phyloP scores from a whole-genome alignment of 805 yeast genomes.

The Candida sphagnicola region DNA sequence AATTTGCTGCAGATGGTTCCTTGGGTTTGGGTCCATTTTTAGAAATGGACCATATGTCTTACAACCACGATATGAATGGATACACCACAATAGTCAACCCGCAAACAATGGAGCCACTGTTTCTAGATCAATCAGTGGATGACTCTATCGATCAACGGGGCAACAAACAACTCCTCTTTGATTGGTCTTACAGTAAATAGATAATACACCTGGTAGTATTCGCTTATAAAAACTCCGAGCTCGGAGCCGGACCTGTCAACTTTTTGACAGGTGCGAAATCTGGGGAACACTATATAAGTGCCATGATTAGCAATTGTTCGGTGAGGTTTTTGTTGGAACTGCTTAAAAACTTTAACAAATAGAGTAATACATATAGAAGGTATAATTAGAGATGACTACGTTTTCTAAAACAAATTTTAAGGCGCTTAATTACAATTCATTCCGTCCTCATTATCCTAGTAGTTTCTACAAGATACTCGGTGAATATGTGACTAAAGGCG shows the following conservation, averaged over 20 bases:
- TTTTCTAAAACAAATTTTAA: constrained; percentile 23
- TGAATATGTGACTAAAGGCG: constrained; percentile 19
- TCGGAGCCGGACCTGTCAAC: background rate
- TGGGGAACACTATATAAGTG: background rate
- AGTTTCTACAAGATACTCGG: constrained; percentile 29
- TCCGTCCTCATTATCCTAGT: constrained; percentile 40
- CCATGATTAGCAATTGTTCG: too few species aligned
- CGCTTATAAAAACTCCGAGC: background rate
- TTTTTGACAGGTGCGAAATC: too few species aligned
- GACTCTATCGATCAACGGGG: background rate
- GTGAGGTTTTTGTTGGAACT: too few species aligned
- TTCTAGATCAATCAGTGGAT: background rate
- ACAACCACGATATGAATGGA: too few species aligned
- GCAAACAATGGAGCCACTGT: too few species aligned
- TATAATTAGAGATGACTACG: background rate
- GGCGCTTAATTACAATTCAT: constrained; percentile 31
- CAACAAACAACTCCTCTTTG: background rate
- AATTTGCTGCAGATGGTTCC: constrained; percentile 81
- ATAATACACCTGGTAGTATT: background rate
- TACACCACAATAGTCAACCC: too few species aligned
- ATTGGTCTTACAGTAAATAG: background rate
- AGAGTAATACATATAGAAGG: too few species aligned
- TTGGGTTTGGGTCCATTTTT: constrained; percentile 69
- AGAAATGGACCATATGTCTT: constrained; percentile 38
- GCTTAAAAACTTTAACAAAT: too few species aligned